phyloP scores from a whole-genome alignment of 805 yeast species.

The Barnettozyma salicaria region DNA sequence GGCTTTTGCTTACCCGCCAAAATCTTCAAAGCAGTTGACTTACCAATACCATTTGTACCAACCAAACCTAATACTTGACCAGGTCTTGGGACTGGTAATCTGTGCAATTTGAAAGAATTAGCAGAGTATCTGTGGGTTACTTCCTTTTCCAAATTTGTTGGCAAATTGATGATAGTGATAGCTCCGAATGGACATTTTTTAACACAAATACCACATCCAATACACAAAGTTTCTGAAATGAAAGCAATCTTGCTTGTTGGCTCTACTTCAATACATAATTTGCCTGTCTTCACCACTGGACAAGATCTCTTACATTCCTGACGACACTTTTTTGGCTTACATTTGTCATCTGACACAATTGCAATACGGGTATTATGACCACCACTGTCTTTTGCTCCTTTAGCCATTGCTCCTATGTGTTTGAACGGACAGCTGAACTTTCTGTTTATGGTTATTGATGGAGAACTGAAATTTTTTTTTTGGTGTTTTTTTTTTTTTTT shows the following conservation, averaged over 20 bases:
- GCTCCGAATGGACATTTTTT: slow-evolving; percentile 99
- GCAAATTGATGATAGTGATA: slow-evolving; percentile 89
- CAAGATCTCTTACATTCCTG: slow-evolving; percentile 97
- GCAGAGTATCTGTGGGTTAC: slow-evolving; percentile 98
- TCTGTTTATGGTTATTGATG: neutral
- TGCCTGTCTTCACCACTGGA: slow-evolving; percentile 98
- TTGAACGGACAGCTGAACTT: neutral
- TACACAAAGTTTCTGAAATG: slow-evolving; percentile 89
- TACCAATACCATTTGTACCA: slow-evolving; percentile 99
- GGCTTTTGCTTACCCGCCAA: slow-evolving; percentile 98
- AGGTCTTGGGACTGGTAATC: slow-evolving; percentile 97
- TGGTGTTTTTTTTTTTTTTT: neutral
- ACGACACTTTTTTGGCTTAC: slow-evolving; percentile 97
- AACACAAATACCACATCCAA: slow-evolving; percentile 99
- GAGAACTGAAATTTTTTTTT: neutral
- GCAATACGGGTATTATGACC: slow-evolving; percentile 70
- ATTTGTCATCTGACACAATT: slow-evolving; percentile 86
- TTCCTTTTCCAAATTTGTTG: slow-evolving; percentile 87
- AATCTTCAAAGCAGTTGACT: slow-evolving; percentile 93
- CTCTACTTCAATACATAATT: slow-evolving; percentile 92
- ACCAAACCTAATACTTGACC: slow-evolving; percentile 98
- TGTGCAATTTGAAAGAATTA: slow-evolving; percentile 92
- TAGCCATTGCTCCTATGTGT: slow-evolving; percentile 1
- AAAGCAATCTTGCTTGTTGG: slow-evolving; percentile 91
- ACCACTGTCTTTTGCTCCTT: slow-evolving; percentile 2